Evolutionary conservation across 1,284 basidiomycete species (phyloP), one percentile per base, ranked within the genome.

Genomic region (Cryptococcus neoformans): DNA sequence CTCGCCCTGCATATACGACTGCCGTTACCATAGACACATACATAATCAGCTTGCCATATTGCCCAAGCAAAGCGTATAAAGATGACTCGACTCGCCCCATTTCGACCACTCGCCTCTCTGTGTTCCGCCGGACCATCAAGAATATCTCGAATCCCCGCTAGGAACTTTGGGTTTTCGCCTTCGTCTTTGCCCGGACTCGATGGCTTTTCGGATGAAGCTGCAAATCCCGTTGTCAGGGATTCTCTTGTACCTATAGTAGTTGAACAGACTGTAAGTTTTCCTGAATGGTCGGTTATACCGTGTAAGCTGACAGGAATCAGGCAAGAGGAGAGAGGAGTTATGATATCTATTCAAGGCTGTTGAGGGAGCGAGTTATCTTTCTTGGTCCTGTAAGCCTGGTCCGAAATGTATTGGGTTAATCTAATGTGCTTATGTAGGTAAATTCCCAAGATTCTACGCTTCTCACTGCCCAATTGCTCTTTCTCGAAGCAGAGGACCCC

Each of bases 351-450:
- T 95, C 92, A 36, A 84, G 92, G 35, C 81, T 96, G 51, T 81
- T 96, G 52, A 82, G 90, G 62, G 92, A 96, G 72, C 84, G 93
- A 51, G 92, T 96, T 40, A 88, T 96, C 66, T 95, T 95, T 87
- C 82, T 96, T 64, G 92, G 92, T 34, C 87, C 90, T n/a, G 92
- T 92, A 69, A 66, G 86, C 55, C 38, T 17, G 14, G 11, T 41
- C 3, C 14, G 21, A 47, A 0, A 8, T 47, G 40, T 41, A 11
- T 34, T 17, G 17, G 10, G 5, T 47, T 11, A 9, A 34, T 16
- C 46, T 47, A 3, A 47, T 28, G 6, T 17, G 6, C 35, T 10
- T 16, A 16, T 36, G 1, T 39, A 57, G 55, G 55, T 57, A 6
- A 60, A 57, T 28, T 50, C 53, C 2, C 49, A 46, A 28, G 54